Evolutionary conservation across 352 stramenopile species (phyloP).

Genomic region (Aphanomyces invadans): DNA sequence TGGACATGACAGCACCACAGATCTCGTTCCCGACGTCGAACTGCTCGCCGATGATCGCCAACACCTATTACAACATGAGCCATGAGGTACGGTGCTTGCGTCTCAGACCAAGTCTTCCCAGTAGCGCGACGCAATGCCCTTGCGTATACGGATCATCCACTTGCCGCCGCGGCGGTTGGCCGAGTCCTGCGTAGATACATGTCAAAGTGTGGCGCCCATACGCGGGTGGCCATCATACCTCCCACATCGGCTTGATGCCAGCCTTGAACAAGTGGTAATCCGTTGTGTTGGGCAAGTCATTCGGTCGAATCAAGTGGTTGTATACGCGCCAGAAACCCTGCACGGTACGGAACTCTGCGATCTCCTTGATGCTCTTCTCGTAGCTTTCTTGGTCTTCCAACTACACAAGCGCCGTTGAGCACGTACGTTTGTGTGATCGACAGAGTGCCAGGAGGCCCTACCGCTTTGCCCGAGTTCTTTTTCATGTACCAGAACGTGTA

Average conservation of each 20-base stretch:
- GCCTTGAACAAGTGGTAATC: conserved; percentile 92
- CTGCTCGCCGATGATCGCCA: conserved; percentile 91
- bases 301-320: conserved; percentile 87
- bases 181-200: conserved; percentile 45
- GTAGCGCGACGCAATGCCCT: conserved; percentile 85
- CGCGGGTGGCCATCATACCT: conserved; percentile 31
- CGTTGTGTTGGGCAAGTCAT: conserved; percentile 85
- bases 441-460: conserved; percentile 31
- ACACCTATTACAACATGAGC: conserved; percentile 36
- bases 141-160: conserved; percentile 90
- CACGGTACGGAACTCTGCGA: conserved; percentile 88
- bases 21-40: conserved; percentile 93
- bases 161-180: conserved; percentile 88
- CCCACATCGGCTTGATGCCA: conserved; percentile 92
- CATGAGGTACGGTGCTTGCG: background rate
- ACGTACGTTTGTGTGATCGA: conserved; percentile 1
- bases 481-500: conserved; percentile 89
- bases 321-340: conserved; percentile 92
- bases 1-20: conserved; percentile 84
- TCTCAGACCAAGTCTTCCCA: conserved; percentile 85
- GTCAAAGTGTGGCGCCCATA: background rate
- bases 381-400: conserved; percentile 72
- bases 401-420: conserved; percentile 20
- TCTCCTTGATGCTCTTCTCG: conserved; percentile 91
- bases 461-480: conserved; percentile 65